These are phyloP conservation scores for Ogataea nakhonphanomensis DNA, from an alignment of 805 yeast genomes.

Conservation along the genomic window DNA sequence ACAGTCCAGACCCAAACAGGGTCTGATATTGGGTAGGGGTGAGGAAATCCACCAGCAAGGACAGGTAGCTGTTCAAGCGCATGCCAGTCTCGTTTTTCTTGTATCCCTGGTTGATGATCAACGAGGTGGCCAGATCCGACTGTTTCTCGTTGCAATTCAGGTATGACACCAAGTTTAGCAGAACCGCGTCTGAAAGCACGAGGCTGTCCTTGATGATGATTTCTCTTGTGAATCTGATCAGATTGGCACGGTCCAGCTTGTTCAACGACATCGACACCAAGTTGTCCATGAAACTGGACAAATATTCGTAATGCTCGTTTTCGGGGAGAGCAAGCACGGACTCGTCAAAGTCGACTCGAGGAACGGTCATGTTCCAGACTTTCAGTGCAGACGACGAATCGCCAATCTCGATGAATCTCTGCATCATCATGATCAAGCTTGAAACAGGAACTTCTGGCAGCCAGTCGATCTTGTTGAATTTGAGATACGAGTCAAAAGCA, in stretches of 20 bases:
- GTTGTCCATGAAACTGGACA: constrained; percentile 21
- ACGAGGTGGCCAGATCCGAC: constrained; percentile 22
- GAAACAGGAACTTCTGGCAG: constrained; percentile 34
- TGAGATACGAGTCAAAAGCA: constrained; percentile 26
- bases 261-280: constrained; percentile 21
- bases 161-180: constrained; percentile 26
- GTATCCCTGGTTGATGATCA: constrained; percentile 32
- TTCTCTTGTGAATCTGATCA: constrained; percentile 31
- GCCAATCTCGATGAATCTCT: constrained; percentile 20
- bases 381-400: constrained; percentile 25
- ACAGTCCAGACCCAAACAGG: constrained; percentile 25
- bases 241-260: constrained; percentile 22
- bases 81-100: constrained; percentile 19
- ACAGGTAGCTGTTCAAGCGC: constrained; percentile 30
- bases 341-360: constrained; percentile 32
- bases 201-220: constrained; percentile 28
- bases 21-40: constrained; percentile 16
- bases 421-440: constrained; percentile 25
- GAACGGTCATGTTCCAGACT: constrained; percentile 32
- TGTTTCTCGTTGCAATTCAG: constrained; percentile 18
- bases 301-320: constrained; percentile 17
- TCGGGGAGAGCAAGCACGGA: constrained; percentile 12
- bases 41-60: constrained; percentile 30
- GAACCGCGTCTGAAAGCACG: constrained; percentile 20
- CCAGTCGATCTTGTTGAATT: constrained; percentile 30